Percentiles rank a stretch among this genome's conserved stretches.
phyloP scores from a whole-genome alignment of 225 moss, liverwort and hornwort genomes.

The Polytrichum formosum region DNA sequence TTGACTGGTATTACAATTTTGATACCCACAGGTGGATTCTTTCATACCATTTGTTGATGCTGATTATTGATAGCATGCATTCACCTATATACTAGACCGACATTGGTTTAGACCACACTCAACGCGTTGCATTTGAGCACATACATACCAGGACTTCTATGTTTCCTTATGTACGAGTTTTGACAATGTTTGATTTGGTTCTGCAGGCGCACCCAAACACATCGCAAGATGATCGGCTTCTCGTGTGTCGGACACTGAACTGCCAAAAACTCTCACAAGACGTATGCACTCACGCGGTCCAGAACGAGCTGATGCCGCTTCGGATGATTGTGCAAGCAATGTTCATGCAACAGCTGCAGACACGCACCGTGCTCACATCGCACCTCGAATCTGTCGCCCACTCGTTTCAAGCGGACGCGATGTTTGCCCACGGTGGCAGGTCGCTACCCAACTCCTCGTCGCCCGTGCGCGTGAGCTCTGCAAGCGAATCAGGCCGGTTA shows the following conservation, averaged over 20 bases:
- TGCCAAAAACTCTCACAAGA: slow-evolving; percentile 87
- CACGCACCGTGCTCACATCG: slow-evolving; percentile 60
- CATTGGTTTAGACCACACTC: no score
- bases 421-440: slow-evolving; percentile 13
- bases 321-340: slow-evolving; percentile 90
- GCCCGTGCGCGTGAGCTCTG: slow-evolving; percentile 28
- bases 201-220: slow-evolving; percentile 67
- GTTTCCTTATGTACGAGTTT: no score
- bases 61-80: no score
- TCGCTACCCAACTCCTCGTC: slow-evolving; percentile 25
- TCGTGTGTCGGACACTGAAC: slow-evolving; percentile 67
- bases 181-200: not conserved
- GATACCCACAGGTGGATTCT: no score
- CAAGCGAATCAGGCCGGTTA: slow-evolving; percentile 21
- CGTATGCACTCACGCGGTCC: slow-evolving; percentile 77
- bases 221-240: slow-evolving; percentile 54
- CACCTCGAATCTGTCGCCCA: slow-evolving; percentile 55
- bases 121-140: no score
- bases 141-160: no score
- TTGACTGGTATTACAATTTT: no score
- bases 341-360: slow-evolving; percentile 97
- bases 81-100: no score
- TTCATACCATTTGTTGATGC: no score
- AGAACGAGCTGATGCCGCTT: slow-evolving; percentile 90
- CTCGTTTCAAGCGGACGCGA: slow-evolving; percentile 28